Percentiles rank a stretch among this genome's conserved stretches.
Evolutionary conservation across 1,284 basidiomycete genomes (phyloP).

Genomic region (Sutorius eximius): DNA sequence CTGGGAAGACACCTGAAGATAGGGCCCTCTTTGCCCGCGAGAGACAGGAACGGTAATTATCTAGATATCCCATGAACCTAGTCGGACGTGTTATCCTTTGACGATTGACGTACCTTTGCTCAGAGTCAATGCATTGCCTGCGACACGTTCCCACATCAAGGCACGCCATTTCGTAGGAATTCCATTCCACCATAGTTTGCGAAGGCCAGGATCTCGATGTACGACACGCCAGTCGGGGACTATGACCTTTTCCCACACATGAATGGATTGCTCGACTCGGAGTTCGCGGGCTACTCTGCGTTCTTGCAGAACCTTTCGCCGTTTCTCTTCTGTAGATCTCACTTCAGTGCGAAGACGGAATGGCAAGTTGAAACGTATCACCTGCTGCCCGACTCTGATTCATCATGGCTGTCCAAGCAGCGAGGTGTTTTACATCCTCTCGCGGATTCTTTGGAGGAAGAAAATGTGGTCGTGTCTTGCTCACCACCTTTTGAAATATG

Average conservation of each 20-base stretch:
- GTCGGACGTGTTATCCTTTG: neutral
- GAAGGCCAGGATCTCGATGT: constrained; percentile 59
- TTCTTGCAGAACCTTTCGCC: constrained; percentile 60
- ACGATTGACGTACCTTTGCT: constrained; percentile 66
- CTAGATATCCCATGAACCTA: constrained; percentile 32
- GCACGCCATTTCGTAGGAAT: constrained; percentile 86
- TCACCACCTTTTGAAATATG: constrained; percentile 70
- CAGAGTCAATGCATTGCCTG: constrained; percentile 87
- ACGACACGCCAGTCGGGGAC: constrained; percentile 83
- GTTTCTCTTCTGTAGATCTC: constrained; percentile 62
- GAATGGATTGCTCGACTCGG: constrained; percentile 66
- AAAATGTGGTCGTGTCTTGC: constrained; percentile 76
- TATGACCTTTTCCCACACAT: constrained; percentile 78
- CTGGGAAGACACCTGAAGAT: constrained; percentile 71
- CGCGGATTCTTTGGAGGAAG: constrained; percentile 81
- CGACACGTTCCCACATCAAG: constrained; percentile 83
- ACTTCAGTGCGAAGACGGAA: constrained; percentile 8
- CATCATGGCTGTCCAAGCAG: constrained; percentile 95
- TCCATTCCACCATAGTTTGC: constrained; percentile 90
- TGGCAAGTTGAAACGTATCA: constrained; percentile 34
- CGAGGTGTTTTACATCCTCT: constrained; percentile 84
- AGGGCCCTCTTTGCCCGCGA: constrained; percentile 76
- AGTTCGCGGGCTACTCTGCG: constrained; percentile 66
- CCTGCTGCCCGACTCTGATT: constrained; percentile 70
- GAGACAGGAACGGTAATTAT: constrained; percentile 73